Base-by-base conservation (phyloP, 768 basidiomycete genomes). In the Suillus cothurnatus region DNA sequence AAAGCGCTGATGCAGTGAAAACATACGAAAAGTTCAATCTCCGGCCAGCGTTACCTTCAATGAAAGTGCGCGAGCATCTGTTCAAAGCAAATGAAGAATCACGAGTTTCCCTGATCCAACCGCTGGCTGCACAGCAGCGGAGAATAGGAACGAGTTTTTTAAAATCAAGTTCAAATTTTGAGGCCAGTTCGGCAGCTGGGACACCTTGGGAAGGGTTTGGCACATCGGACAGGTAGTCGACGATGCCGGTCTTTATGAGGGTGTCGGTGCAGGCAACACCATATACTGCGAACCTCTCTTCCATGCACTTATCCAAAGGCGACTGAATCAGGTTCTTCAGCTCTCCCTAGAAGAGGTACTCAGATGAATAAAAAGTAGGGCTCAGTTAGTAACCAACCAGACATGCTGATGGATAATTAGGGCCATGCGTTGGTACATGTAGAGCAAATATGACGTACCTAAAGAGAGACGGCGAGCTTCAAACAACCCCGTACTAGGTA, bases 21-120 rank as follows among this genome's bases (percentile, higher is more conserved):
- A 56, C 67, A 17, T 41, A 71, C 71, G 41, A 39, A 38, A 67
- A n/a, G 9, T 56, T 36, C 57, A 65, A 52, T 61, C 68, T 70
- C 9, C 67, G 63, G 21, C 71, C 71, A 39, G 63, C 64, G 43
- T 23, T 61, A n/a, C 71, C 71, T 21, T 43, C 19, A 6, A 55
- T 36, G 17, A 71, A 62, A 62, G 65, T 64, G 21, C 68, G 61
- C 21, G 70, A 60, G 23, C 67, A 62, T 23, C 71, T 69, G 23
- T 66, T 69, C 36, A 72, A 64, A 11, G 70, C 61, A 47, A 72
- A 72, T 9, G 63, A 61, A 4, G 63, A 62, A 39, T 71, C 70
- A 7, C 39, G 45, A 2, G 68, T 69, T 59, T 72, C 70, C n/a
- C 61, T 62, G 2, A 72, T 41, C 71, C 71, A 72, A 26, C 71